Evolutionary conservation across 148 eudicot species (phyloP).

Genomic region (Gaultheria prostrata): DNA sequence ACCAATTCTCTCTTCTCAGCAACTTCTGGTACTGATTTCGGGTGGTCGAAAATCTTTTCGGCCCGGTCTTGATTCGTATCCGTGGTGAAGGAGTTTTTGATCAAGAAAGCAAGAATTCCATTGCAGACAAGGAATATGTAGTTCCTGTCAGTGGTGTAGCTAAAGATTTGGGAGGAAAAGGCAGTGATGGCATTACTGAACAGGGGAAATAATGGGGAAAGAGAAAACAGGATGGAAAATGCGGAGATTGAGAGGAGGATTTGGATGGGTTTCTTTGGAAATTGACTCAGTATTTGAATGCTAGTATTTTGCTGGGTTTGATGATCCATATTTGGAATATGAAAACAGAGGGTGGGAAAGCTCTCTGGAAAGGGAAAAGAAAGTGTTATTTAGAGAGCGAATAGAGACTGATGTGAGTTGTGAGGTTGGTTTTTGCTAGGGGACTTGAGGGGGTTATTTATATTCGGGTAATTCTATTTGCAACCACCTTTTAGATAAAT

Average conservation of each 20-base stretch:
- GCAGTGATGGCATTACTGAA: slow-evolving; percentile 12
- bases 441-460: slow-evolving; percentile 2
- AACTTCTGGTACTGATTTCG: neutral
- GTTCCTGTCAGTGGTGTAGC: slow-evolving; percentile 48
- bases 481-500: too few relatives aligned
- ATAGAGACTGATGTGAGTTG: neutral
- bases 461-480: too few relatives aligned
- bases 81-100: slow-evolving; percentile 21
- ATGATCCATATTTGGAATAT: slow-evolving; percentile 11
- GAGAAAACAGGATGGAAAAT: slow-evolving; percentile 29
- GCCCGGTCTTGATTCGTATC: neutral
- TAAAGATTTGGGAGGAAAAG: slow-evolving; percentile 21
- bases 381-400: neutral
- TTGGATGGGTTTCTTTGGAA: slow-evolving; percentile 22
- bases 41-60: neutral
- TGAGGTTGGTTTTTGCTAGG: neutral
- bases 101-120: slow-evolving; percentile 53
- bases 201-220: slow-evolving; percentile 22
- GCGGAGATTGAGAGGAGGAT: slow-evolving; percentile 30
- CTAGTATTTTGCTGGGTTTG: neutral
- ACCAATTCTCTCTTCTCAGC: slow-evolving; percentile 5
- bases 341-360: neutral
- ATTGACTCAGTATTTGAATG: neutral
- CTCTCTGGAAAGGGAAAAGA: neutral
- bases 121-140: slow-evolving; percentile 61